Conservation (phyloP, 192 early-diverging fungal species). For the Rhizophagus sp. region DNA sequence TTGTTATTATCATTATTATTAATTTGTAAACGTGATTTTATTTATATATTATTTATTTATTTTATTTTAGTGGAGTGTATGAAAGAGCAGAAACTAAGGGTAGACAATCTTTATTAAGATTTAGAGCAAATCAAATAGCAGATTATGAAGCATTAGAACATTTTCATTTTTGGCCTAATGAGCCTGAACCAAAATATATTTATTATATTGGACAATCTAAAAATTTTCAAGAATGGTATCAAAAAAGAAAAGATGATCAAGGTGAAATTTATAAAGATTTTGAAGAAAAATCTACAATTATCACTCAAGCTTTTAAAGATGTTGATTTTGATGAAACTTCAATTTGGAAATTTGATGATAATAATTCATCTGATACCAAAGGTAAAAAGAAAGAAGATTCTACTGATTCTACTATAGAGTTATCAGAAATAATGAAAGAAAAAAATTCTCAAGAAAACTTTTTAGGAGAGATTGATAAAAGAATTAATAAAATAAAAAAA, state of each 20-base stretch:
- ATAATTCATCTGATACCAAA: not conserved
- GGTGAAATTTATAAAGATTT: not conserved
- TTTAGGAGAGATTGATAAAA: no score
- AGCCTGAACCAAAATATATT: not conserved
- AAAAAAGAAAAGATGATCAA: not conserved
- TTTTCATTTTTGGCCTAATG: not conserved
- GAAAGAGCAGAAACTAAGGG: not conserved
- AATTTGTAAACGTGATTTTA: no score
- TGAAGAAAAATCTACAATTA: not conserved
- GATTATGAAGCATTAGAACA: not conserved
- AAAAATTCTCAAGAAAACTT: no score
- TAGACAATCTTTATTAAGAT: not conserved
- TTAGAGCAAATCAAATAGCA: not conserved
- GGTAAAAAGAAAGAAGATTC: no score
- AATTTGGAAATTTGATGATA: not conserved
- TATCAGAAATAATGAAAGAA: no score
- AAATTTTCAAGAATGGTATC: not conserved
- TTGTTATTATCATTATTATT: not conserved
- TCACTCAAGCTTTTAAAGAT: not conserved
- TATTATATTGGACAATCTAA: not conserved
- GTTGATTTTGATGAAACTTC: not conserved
- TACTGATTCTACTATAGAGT: no score
- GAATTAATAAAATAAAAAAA: no score
- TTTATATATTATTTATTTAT: not conserved
- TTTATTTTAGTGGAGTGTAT: not conserved